Evolutionary conservation across 129 eudicot species (phyloP).

Genomic region (Artemisia tridentata): DNA sequence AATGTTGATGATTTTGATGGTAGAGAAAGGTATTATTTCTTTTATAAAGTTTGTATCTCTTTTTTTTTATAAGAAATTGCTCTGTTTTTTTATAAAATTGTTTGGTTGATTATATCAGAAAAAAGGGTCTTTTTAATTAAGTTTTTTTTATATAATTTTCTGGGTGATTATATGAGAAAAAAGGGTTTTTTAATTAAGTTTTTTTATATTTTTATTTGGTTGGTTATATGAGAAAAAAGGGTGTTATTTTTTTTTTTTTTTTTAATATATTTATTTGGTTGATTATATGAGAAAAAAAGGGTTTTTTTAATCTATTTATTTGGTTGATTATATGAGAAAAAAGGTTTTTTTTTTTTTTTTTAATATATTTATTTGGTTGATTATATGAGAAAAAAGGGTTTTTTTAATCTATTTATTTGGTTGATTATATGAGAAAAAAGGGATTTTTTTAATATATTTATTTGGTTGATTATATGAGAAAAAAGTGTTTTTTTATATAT

Average conservation of each 20-base stretch:
- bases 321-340: constrained; percentile 8
- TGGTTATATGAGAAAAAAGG: neutral
- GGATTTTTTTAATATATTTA: neutral
- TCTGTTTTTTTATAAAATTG: constrained; percentile 19
- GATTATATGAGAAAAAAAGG: too few relatives aligned
- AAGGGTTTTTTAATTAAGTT: neutral
- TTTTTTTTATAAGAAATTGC: constrained; percentile 16
- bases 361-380: neutral
- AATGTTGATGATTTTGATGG: constrained; percentile 53
- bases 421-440: too few relatives aligned
- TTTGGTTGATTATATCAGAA: neutral
- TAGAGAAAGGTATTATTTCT: constrained; percentile 60
- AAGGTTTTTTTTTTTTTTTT: neutral
- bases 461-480: constrained; percentile 3
- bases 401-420: too few relatives aligned
- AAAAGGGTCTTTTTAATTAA: too few relatives aligned
- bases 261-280: constrained; percentile 8
- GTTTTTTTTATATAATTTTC: too few relatives aligned
- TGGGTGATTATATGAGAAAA: too few relatives aligned
- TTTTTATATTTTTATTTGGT: neutral
- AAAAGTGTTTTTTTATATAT: neutral
- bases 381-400: too few relatives aligned
- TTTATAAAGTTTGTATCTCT: neutral
- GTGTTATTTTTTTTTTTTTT: neutral
- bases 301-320: neutral